These are phyloP conservation scores for Erythrophleum ivorense DNA, from an alignment of 331 rosid genomes.

Conservation along the genomic window DNA sequence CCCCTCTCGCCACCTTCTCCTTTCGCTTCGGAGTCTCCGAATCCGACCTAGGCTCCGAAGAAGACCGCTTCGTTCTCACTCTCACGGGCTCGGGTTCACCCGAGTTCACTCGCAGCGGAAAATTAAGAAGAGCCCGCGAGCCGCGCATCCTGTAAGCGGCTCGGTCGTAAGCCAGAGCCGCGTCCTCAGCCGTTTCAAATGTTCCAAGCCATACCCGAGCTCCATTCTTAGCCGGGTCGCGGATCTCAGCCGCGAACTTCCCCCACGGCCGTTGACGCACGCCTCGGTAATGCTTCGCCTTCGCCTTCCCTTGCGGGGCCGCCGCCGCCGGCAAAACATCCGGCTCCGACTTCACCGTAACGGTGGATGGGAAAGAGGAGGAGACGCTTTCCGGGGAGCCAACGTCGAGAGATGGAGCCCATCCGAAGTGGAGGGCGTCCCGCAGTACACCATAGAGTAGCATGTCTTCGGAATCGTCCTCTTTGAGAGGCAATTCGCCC, in stretches of 20 bases:
- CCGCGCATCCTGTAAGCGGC: slow-evolving; percentile 82
- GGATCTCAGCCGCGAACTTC: slow-evolving; percentile 75
- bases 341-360: slow-evolving; percentile 58
- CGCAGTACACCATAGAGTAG: slow-evolving; percentile 71
- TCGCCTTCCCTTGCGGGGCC: neutral
- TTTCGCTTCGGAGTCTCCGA: slow-evolving; percentile 45
- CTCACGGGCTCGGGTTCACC: slow-evolving; percentile 74
- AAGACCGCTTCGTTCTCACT: slow-evolving; percentile 50
- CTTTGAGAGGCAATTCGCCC: slow-evolving; percentile 87
- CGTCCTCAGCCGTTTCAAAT: slow-evolving; percentile 71
- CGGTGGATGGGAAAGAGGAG: neutral
- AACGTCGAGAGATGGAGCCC: slow-evolving; percentile 72
- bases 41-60: slow-evolving; percentile 41
- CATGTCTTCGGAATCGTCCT: slow-evolving; percentile 87
- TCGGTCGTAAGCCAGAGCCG: slow-evolving; percentile 71
- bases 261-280: slow-evolving; percentile 80
- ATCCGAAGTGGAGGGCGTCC: slow-evolving; percentile 74
- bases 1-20: slow-evolving; percentile 33
- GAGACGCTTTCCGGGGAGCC: slow-evolving; percentile 5
- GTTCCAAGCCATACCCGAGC: slow-evolving; percentile 80
- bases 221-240: slow-evolving; percentile 74
- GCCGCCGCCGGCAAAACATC: slow-evolving; percentile 28
- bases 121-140: slow-evolving; percentile 61
- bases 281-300: slow-evolving; percentile 72
- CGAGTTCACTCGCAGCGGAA: slow-evolving; percentile 66